Conservation (phyloP, 1,284 basidiomycete genomes). For the Puccinia coronata region DNA sequence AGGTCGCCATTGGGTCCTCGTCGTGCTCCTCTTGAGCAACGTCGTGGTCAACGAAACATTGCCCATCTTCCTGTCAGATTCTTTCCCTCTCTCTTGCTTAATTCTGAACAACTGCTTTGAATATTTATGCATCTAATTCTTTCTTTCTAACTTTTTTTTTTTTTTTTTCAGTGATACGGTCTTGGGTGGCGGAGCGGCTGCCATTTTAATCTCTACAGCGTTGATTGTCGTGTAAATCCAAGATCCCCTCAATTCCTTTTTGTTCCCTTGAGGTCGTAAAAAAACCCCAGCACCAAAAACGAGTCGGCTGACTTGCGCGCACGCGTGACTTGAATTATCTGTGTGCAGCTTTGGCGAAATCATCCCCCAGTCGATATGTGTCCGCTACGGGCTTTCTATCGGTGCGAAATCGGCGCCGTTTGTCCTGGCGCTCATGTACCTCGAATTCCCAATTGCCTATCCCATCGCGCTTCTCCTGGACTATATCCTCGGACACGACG, state of each 20-base stretch:
- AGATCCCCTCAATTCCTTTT: not conserved
- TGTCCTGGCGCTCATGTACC: conserved; percentile 60
- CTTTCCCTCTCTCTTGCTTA: not conserved
- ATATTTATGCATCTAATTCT: not conserved
- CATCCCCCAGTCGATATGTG: conserved; percentile 62
- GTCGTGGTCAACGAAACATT: conserved; percentile 63
- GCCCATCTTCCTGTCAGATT: conserved; percentile 60
- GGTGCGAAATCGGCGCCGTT: conserved; percentile 62
- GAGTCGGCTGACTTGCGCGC: not conserved
- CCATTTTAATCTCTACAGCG: conserved; percentile 48
- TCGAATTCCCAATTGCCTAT: conserved; percentile 61
- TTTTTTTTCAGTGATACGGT: conserved; percentile 32
- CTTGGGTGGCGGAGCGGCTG: conserved; percentile 46
- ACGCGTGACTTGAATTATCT: too few relatives aligned
- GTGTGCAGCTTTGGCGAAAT: conserved; percentile 59
- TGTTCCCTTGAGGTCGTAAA: too few relatives aligned
- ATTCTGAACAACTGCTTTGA: too few relatives aligned
- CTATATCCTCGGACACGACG: conserved; percentile 61
- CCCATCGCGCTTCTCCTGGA: conserved; percentile 61
- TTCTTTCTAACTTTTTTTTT: not conserved
- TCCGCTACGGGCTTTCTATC: conserved; percentile 62
- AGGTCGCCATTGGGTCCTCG: conserved; percentile 61
- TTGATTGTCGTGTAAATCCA: conserved; percentile 44
- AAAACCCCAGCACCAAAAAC: too few relatives aligned
- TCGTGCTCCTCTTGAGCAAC: conserved; percentile 61